A percentile compares a stretch with the other conserved stretches of the same genome.
phyloP scores from a whole-genome alignment of 2,329 filamentous ascomycete genomes.

The Hypoxylon sp. region DNA sequence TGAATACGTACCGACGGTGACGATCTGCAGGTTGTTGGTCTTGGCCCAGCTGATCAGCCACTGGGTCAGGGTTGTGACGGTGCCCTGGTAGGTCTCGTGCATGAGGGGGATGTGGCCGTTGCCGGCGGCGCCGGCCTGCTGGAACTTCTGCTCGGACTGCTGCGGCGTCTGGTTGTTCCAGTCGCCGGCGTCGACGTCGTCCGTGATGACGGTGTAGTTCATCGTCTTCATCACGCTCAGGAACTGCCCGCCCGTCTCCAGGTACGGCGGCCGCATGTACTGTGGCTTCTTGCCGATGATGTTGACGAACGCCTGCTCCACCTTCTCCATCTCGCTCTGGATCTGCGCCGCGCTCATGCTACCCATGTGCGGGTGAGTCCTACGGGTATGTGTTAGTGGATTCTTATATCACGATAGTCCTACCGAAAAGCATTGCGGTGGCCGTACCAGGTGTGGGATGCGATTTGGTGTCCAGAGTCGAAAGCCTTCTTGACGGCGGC shows the following conservation, averaged over 20 bases:
- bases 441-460: conserved; percentile 63
- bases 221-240: conserved; percentile 58
- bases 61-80: conserved; percentile 61
- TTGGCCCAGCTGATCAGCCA: conserved; percentile 65
- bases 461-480: conserved; percentile 64
- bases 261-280: conserved; percentile 64
- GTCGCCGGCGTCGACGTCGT: conserved; percentile 71
- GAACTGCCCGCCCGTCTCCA: conserved; percentile 59
- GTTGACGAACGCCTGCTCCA: conserved; percentile 64
- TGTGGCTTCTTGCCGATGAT: conserved; percentile 62
- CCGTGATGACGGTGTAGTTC: conserved; percentile 70
- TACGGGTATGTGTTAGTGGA: conserved; percentile 12
- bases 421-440: neutral
- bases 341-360: conserved; percentile 55
- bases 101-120: conserved; percentile 68
- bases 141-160: conserved; percentile 66
- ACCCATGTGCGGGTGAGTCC: conserved; percentile 61
- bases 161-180: conserved; percentile 65
- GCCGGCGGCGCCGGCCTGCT: conserved; percentile 55
- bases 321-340: conserved; percentile 61
- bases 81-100: conserved; percentile 65
- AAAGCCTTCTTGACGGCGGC: conserved; percentile 66
- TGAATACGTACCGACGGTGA: conserved; percentile 60
- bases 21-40: conserved; percentile 60
- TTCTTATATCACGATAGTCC: neutral